phyloP scores from a whole-genome alignment of 208 protist genomes.

The Wallacemonas rigidus region DNA sequence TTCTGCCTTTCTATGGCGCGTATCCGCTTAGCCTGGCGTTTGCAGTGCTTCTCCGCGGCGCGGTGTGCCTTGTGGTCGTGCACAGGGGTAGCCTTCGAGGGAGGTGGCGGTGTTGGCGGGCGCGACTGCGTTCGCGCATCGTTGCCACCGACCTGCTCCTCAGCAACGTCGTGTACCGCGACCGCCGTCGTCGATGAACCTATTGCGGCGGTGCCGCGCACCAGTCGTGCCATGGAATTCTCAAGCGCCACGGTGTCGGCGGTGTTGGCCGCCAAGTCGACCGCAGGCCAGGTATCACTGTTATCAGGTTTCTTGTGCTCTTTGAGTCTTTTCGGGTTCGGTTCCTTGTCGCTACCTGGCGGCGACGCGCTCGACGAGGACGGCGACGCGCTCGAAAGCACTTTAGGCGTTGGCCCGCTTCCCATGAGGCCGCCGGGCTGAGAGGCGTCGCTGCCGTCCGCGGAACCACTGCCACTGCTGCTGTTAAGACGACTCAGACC shows the following conservation, averaged over 20 bases:
- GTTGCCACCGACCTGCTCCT: not conserved
- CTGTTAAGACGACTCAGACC: not conserved
- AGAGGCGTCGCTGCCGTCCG: not conserved
- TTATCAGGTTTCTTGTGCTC: not conserved
- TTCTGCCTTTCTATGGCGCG: constrained; percentile 15
- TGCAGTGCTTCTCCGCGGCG: constrained; percentile 5
- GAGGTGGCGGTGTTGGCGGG: not conserved
- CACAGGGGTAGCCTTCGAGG: no score
- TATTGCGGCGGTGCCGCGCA: not conserved
- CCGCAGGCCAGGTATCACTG: not conserved
- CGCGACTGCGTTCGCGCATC: not conserved
- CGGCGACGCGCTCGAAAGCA: not conserved
- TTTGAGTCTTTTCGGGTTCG: not conserved
- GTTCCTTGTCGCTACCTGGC: not conserved
- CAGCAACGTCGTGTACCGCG: not conserved
- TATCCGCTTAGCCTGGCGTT: constrained; percentile 3
- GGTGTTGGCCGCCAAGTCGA: not conserved
- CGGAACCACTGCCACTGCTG: not conserved
- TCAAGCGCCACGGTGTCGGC: not conserved
- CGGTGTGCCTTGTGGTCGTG: not conserved
- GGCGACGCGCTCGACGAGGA: not conserved
- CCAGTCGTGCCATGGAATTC: not conserved
- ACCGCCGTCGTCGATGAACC: not conserved
- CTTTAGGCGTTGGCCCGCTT: not conserved
- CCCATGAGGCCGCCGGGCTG: not conserved